These are phyloP conservation scores for Plasmodium billcollinsi DNA, from an alignment of 169 alveolate species.

Conservation along the genomic window DNA sequence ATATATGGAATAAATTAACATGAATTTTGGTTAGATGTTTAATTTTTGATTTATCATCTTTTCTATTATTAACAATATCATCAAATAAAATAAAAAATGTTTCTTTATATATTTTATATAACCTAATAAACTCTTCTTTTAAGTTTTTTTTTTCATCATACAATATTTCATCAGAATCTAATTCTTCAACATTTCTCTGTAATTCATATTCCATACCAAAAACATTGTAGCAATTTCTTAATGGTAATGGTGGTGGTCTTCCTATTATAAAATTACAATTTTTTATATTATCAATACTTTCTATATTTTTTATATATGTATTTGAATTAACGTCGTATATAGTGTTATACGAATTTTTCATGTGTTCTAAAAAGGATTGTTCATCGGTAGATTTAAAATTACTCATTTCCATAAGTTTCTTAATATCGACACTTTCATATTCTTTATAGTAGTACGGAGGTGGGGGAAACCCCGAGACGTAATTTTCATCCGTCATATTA, in stretches of 20 bases:
- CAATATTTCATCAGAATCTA: constrained; percentile 79
- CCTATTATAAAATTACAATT: constrained; percentile 57
- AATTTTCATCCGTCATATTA: constrained; percentile 23
- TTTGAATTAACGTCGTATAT: constrained; percentile 32
- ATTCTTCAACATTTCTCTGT: constrained; percentile 75
- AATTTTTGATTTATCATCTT: constrained; percentile 25
- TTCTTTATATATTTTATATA: constrained; percentile 81
- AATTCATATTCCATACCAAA: constrained; percentile 81
- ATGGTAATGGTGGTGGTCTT: constrained; percentile 79
- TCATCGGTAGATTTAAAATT: not conserved
- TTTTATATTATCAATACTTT: not conserved
- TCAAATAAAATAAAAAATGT: constrained; percentile 75
- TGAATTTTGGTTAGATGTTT: constrained; percentile 55
- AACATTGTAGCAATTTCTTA: constrained; percentile 74
- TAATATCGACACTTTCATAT: constrained; percentile 59
- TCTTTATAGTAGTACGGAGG: constrained; percentile 84
- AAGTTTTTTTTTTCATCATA: constrained; percentile 64
- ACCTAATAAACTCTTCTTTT: constrained; percentile 77
- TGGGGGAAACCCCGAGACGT: constrained; percentile 84
- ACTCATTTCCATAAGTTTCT: constrained; percentile 1
- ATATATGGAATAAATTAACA: constrained; percentile 82
- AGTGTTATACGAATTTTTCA: not conserved
- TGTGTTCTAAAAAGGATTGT: not conserved
- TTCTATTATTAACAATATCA: constrained; percentile 17
- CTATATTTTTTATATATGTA: not conserved